Conservation (phyloP, 441 rosid genomes). For the Mallotus japonicus region DNA sequence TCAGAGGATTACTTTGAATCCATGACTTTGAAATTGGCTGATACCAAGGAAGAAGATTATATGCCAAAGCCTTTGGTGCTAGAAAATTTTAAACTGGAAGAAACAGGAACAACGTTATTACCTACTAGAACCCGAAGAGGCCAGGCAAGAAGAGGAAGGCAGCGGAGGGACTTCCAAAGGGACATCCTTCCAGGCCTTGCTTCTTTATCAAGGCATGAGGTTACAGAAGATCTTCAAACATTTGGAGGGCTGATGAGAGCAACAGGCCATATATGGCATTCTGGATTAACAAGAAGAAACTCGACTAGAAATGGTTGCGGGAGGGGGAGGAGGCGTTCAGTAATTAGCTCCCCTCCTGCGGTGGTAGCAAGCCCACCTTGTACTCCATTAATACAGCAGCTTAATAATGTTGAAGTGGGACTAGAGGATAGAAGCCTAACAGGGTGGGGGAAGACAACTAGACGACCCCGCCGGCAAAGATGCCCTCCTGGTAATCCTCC, state of each 20-base stretch:
- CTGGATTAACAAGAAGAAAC: slow-evolving; percentile 70
- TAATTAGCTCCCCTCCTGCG: slow-evolving; percentile 41
- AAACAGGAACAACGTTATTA: slow-evolving; percentile 37
- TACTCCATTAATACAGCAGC: slow-evolving; percentile 53
- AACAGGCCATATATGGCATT: slow-evolving; percentile 67
- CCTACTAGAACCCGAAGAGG: slow-evolving; percentile 63
- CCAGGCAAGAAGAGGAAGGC: slow-evolving; percentile 88
- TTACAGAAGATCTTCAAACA: slow-evolving; percentile 88
- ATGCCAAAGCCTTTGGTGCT: slow-evolving; percentile 77
- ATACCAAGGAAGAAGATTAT: slow-evolving; percentile 71
- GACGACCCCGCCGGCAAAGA: slow-evolving; percentile 89
- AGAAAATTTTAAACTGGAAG: slow-evolving; percentile 55
- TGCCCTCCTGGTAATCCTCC: slow-evolving; percentile 80
- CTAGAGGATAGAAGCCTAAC: slow-evolving; percentile 78
- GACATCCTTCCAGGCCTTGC: slow-evolving; percentile 93
- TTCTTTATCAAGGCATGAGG: slow-evolving; percentile 87
- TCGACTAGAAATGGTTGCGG: slow-evolving; percentile 61
- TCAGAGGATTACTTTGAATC: slow-evolving; percentile 80
- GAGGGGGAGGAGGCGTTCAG: slow-evolving; percentile 65
- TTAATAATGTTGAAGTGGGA: slow-evolving; percentile 53
- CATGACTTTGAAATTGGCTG: slow-evolving; percentile 64
- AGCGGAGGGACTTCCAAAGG: slow-evolving; percentile 95
- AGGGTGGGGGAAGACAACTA: slow-evolving; percentile 93
- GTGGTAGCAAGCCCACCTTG: slow-evolving; percentile 30
- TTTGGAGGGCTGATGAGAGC: slow-evolving; percentile 86